Conservation (phyloP, 192 early-diverging fungal species). For the Physocladia obscura region DNA sequence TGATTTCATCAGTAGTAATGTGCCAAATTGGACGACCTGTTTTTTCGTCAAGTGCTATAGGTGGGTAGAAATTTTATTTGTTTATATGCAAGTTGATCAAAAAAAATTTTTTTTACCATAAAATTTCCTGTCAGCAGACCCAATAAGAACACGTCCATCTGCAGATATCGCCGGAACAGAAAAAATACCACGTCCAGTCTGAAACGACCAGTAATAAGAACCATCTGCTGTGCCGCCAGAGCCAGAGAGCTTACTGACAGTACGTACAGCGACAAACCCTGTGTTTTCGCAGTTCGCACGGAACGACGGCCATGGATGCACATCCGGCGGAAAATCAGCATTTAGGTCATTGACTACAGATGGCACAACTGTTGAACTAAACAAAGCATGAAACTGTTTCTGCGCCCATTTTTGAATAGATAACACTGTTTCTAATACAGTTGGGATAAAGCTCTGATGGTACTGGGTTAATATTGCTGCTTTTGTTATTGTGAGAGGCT, state of each 20-base stretch:
- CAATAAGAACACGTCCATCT: constrained; percentile 4
- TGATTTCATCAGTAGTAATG: constrained; percentile 15
- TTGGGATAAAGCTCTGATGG: too few relatives aligned
- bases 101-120: not conserved
- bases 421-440: too few relatives aligned
- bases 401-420: too few relatives aligned
- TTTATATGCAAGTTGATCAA: not conserved
- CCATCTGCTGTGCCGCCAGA: not conserved
- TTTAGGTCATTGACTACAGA: too few relatives aligned
- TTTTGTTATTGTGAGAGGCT: too few relatives aligned
- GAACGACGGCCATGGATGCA: constrained; percentile 14
- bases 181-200: constrained; percentile 25
- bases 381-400: too few relatives aligned
- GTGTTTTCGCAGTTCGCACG: constrained; percentile 23
- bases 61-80: not conserved
- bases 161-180: constrained; percentile 13
- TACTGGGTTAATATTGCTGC: too few relatives aligned
- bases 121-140: constrained; percentile 13
- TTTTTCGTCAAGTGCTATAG: constrained; percentile 3
- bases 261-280: constrained; percentile 3
- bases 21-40: constrained; percentile 6
- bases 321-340: constrained; percentile 1
- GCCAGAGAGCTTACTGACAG: not conserved
- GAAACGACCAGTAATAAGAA: constrained; percentile 16
- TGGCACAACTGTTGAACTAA: too few relatives aligned